Base-by-base conservation (phyloP, 1,284 basidiomycete genomes). In the Marasmius tenuissimus region DNA sequence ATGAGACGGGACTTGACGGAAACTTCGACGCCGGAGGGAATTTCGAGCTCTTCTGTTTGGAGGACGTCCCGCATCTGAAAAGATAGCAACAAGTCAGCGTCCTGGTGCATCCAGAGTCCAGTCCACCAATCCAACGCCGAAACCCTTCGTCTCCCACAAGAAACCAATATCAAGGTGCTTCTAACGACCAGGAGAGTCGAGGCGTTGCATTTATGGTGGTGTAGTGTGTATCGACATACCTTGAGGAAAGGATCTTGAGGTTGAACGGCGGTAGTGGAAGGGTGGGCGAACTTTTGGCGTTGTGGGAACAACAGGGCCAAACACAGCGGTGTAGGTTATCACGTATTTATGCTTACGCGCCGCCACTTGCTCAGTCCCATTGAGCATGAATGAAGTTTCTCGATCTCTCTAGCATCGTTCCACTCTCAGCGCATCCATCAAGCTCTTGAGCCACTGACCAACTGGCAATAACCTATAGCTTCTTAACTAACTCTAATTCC, bases 11-110 rank as follows among this genome's bases (percentile, higher is more conserved):
- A 87, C 83, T 96, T 96, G 80, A 97, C 85, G 72, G 80, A 76
- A 68, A 97, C 87, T 61, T 89, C 88, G 72, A 98, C 91, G 70
- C 86, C 88, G 74, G 91, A 88, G 63, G 96, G 96, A 72, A 98
- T 88, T 66, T 85, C 84, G 80, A 98, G 89, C 79, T 94, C 92
- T 91, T 98, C 96, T 69, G 91, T 94, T 82, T 93, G 87, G 82
- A 93, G 87, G 75, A 96, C 85, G 86, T 94, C 92, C 79, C 87
- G 90, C 93, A 96, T 96, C 88, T 93, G 71, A 42, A 65, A 64
- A 59, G 27, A 18, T 11, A 4, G 54, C 52, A 65, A 63, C 47
- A 63, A 55, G 70, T 65, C 65, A 64, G 61, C 59, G 65, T 39
- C 58, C 16, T 42, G 38, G 45, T 59, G 57, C 60, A 67, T 65